A percentile compares a stretch with the other conserved stretches of the same genome.
phyloP scores from a whole-genome alignment of 768 basidiomycete genomes.

The Boletus pseudo-olivaceus region DNA sequence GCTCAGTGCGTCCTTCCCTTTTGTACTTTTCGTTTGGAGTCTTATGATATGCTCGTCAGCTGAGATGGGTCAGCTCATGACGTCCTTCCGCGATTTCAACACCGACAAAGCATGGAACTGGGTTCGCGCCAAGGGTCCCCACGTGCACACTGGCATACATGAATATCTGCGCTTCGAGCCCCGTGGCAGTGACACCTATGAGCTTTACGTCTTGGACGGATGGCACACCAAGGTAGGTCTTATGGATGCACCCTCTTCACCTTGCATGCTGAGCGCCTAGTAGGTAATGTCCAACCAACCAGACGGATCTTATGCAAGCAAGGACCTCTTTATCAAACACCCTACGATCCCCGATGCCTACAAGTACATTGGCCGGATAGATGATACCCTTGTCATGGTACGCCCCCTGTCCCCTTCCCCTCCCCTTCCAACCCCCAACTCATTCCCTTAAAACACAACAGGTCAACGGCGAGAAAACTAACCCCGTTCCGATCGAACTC shows the following conservation, averaged over 20 bases:
- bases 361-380: slow-evolving; percentile 52
- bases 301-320: slow-evolving; percentile 54
- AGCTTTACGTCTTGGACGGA: slow-evolving; percentile 48
- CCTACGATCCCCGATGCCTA: slow-evolving; percentile 38
- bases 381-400: slow-evolving; percentile 49
- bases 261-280: background rate
- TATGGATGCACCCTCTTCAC: background rate
- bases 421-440: background rate
- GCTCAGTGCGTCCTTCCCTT: slow-evolving; percentile 35
- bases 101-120: slow-evolving; percentile 58
- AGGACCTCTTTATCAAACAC: slow-evolving; percentile 51
- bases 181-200: slow-evolving; percentile 40
- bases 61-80: slow-evolving; percentile 41
- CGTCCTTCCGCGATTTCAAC: slow-evolving; percentile 45
- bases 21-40: background rate
- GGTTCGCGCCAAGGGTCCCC: slow-evolving; percentile 35
- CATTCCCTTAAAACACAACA: slow-evolving; percentile 28
- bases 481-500: slow-evolving; percentile 53
- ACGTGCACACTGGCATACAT: slow-evolving; percentile 13
- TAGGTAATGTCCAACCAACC: slow-evolving; percentile 39
- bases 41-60: slow-evolving; percentile 1
- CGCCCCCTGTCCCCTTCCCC: background rate
- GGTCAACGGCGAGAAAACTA: slow-evolving; percentile 51
- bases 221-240: slow-evolving; percentile 46
- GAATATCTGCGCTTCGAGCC: slow-evolving; percentile 43